These are phyloP conservation scores for Wallacemonas sp. DNA, from an alignment of 208 protist genomes.

Conservation along the genomic window DNA sequence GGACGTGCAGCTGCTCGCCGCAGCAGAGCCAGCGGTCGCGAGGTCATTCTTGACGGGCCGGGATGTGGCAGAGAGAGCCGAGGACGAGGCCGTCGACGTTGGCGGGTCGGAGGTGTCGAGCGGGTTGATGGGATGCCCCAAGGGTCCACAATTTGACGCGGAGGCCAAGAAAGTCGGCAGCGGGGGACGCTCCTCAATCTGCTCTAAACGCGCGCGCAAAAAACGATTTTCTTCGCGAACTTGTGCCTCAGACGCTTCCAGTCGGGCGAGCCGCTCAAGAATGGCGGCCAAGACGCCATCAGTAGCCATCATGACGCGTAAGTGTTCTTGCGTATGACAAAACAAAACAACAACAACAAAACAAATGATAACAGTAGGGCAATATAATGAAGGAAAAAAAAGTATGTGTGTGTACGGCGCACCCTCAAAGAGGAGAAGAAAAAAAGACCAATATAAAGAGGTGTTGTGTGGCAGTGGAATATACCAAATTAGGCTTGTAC, in stretches of 20 bases:
- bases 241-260: not conserved
- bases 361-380: too few relatives aligned
- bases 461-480: too few relatives aligned
- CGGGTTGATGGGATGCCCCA: too few relatives aligned
- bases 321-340: too few relatives aligned
- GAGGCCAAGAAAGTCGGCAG: not conserved
- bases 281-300: not conserved
- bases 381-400: too few relatives aligned
- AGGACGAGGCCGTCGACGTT: constrained; percentile 4
- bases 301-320: too few relatives aligned
- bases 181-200: not conserved
- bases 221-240: constrained; percentile 5
- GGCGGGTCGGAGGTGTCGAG: not conserved
- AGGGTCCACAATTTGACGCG: not conserved
- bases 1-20: not conserved
- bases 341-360: too few relatives aligned
- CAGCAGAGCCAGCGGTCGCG: not conserved
- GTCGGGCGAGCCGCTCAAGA: not conserved
- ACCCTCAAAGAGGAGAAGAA: too few relatives aligned
- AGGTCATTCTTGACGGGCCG: not conserved
- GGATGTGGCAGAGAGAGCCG: constrained; percentile 1
- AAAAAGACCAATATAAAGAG: too few relatives aligned
- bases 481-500: too few relatives aligned
- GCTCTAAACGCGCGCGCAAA: not conserved
- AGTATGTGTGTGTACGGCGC: too few relatives aligned